Evolutionary conservation across 768 basidiomycete genomes (phyloP), one percentile per base, ranked within the genome.

Genomic region (Cystofilobasidium ferigula): DNA sequence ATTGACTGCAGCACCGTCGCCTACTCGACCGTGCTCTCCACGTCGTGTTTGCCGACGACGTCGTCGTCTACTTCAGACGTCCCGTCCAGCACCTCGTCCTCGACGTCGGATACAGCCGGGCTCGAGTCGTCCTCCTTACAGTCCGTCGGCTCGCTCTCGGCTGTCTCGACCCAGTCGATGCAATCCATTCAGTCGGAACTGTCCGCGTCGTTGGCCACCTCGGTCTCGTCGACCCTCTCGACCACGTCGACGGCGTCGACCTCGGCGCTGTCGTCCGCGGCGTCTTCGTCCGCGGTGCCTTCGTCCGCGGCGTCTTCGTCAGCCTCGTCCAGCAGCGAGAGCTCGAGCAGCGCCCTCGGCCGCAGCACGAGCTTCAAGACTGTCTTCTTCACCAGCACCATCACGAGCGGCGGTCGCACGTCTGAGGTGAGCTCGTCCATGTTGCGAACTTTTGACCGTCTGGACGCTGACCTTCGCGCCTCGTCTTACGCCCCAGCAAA

Each of bases 281-380:
- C 42, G 14, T 13, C 42, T 18, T 18, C 20, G 8, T 43, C 42
- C 8, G n/a, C n/a, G n/a, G n/a, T n/a, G n/a, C n/a, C n/a, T n/a
- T 13, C 42, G 4, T 7, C 42, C 14, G 42, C 16, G 12, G 42
- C 42, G 42, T 43, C 42, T 4, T 43, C 42, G n/a, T n/a, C n/a
- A n/a, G 10, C 40, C 10, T 42, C 40, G 40, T 10, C 10, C 40
- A 30, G n/a, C 48, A 24, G 28, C 24, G n/a, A 24, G 24, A 51
- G 48, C 26, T 10, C 40, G 40, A 42, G 40, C 40, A 20, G 40
- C 40, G 40, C 10, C 10, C 10, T 10, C 40, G 48, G 5, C 48
- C 48, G 48, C 6, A 26, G 24, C 24, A 51, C 48, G 48, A 51
- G 48, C 26, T 51, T 51, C 48, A 51, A 51, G 48, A 51, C 48